Base-by-base conservation (phyloP, 345 rosid species). In the Limnanthes douglasii region DNA sequence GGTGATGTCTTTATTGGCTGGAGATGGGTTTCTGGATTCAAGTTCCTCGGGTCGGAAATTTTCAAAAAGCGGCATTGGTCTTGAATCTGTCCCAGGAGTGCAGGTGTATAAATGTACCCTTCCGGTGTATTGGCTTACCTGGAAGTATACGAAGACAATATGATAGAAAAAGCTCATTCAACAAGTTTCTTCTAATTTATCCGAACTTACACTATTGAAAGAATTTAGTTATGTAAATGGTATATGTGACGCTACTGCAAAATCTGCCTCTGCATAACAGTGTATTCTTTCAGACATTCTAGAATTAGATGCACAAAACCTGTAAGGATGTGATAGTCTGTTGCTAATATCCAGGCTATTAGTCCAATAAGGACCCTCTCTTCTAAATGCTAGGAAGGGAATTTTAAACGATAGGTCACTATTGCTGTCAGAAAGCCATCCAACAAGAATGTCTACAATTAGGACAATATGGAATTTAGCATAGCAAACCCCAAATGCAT, bases 51-150 rank as follows among this genome's bases (percentile, higher is more conserved):
- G 90, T 19, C 75, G 79, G 32, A 88, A 79, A 66, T 60, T 88
- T 60, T 69, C 67, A 60, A 61, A 83, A 25, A 68, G 66, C 25
- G 97, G 93, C 47, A 51, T 60, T 35, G 93, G 97, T 59, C 95
- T 68, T 47, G 70, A 60, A 50, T 83, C 93, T 43, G 50, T 46
- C 28, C 90, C 93, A 3, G 48, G 69, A 42, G 50, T 54, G 65
- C 97, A 83, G 30, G 75, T 69, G 62, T 79, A 83, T 35, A 88
- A 57, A 53, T 88, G 95, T 46, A 88, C 68, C 68, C 97, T 73
- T 54, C 82, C 90, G 21, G 97, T 76, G 54, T 83, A 74, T 55
- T 62, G 73, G 60, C 95, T 88, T 50, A 83, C 93, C 97, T 86
- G 47, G 46, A 64, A 63, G 37, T 30, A 49, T 20, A 13, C 25